phyloP scores from a whole-genome alignment of 495 filamentous ascomycete genomes.

The Aspergillus ellipticus region DNA sequence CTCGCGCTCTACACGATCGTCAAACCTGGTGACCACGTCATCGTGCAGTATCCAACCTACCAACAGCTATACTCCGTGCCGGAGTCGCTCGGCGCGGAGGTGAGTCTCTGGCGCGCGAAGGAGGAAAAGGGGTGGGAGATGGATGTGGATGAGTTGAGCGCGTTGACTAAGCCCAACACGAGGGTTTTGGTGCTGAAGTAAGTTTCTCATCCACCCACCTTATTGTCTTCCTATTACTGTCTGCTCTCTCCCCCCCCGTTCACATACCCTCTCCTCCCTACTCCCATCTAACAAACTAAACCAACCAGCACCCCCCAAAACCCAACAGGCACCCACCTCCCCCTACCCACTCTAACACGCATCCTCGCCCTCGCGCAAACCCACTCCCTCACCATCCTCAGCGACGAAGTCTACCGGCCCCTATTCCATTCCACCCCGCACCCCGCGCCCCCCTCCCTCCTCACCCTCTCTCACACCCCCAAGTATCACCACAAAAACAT shows the following conservation, averaged over 20 bases:
- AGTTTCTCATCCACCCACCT: background rate
- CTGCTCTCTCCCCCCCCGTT: too few relatives aligned
- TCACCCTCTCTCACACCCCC: constrained; percentile 66
- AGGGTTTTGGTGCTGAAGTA: constrained; percentile 61
- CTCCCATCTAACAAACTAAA: constrained; percentile 3
- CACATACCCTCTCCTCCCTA: too few relatives aligned
- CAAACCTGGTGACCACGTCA: constrained; percentile 72
- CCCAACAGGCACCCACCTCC: constrained; percentile 67
- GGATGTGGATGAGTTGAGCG: constrained; percentile 56
- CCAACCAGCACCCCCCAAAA: constrained; percentile 71
- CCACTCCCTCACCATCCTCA: constrained; percentile 59
- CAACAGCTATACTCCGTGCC: constrained; percentile 78
- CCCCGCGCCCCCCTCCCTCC: constrained; percentile 51
- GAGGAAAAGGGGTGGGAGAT: constrained; percentile 60
- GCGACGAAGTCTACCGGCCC: constrained; percentile 79
- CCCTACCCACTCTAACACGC: constrained; percentile 46
- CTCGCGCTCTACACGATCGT: constrained; percentile 66
- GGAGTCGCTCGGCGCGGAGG: constrained; percentile 66
- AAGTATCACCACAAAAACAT: too few relatives aligned
- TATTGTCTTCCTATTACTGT: background rate
- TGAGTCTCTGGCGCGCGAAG: constrained; percentile 68
- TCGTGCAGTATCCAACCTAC: constrained; percentile 80
- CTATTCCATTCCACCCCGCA: constrained; percentile 59
- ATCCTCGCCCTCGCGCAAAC: constrained; percentile 57
- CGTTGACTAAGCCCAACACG: constrained; percentile 62